phyloP scores from a whole-genome alignment of 1,284 basidiomycete genomes.

The Exobasidium cylindrosporum region DNA sequence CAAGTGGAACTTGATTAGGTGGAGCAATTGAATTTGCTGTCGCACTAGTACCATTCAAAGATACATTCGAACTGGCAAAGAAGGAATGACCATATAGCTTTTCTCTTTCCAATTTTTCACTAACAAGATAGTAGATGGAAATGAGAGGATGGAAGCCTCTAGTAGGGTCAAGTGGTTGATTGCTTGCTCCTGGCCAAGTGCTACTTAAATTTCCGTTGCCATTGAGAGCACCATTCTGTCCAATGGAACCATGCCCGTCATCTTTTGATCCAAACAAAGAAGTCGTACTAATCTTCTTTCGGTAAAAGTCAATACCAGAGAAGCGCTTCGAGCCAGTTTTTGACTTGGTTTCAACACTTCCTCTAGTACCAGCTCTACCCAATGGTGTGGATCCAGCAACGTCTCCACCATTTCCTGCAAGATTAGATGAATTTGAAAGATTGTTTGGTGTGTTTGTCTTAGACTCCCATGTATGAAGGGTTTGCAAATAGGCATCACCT shows the following conservation, averaged over 20 bases:
- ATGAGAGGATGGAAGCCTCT: slow-evolving; percentile 89
- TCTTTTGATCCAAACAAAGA: slow-evolving; percentile 31
- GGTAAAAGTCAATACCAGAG: slow-evolving; percentile 91
- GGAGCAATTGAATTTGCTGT: neutral
- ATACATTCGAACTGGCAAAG: slow-evolving; percentile 86
- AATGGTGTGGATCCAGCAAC: slow-evolving; percentile 1
- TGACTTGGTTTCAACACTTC: slow-evolving; percentile 26
- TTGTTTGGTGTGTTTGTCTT: slow-evolving; percentile 26
- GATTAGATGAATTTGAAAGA: slow-evolving; percentile 52
- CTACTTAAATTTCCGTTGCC: slow-evolving; percentile 16
- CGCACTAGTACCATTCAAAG: slow-evolving; percentile 36
- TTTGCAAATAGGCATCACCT: slow-evolving; percentile 72
- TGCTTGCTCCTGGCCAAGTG: slow-evolving; percentile 24
- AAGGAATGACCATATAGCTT: slow-evolving; percentile 86
- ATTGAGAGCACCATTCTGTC: slow-evolving; percentile 27
- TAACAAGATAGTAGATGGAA: slow-evolving; percentile 91
- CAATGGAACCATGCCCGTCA: slow-evolving; percentile 16
- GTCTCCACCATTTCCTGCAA: slow-evolving; percentile 11
- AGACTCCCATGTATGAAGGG: slow-evolving; percentile 72
- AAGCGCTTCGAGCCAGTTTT: slow-evolving; percentile 62
- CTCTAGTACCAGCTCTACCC: slow-evolving; percentile 15
- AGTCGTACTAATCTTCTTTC: slow-evolving; percentile 68
- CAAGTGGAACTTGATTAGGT: neutral
- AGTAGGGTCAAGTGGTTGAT: slow-evolving; percentile 72
- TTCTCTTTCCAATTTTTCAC: slow-evolving; percentile 92